Base-by-base conservation (phyloP, 768 basidiomycete species). In the Tulasnella sp. region DNA sequence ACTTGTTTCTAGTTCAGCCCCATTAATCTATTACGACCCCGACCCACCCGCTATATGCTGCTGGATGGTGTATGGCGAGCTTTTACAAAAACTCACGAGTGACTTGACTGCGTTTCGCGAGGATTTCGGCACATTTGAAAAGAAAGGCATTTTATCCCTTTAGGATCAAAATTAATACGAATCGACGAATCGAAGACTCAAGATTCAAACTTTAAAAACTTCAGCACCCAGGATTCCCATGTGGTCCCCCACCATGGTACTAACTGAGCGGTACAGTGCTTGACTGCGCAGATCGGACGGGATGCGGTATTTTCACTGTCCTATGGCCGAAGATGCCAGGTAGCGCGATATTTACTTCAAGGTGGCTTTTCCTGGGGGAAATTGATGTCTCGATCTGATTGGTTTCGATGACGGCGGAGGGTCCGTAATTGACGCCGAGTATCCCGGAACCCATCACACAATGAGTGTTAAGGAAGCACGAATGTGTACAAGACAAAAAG, bases 221-320 rank as follows among this genome's bases (percentile, higher is more conserved):
- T 69, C 64, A 69, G 64, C 64, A 69, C 64, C 64, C 64, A 69
- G 64, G 64, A 69, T 69, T 69, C 64, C 64, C 64, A 69, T 69
- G 64, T 69, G 64, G 64, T 69, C 64, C 64, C 64, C 64, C 64
- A 37, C 64, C 64, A 69, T 69, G 64, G 64, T 69, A 69, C 64
- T 69, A 69, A 69, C 64, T 69, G 64, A 69, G 64, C 64, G 64
- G 64, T 69, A 69, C 64, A 69, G 64, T 69, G 64, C 64, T 69
- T 69, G 64, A 69, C 64, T 69, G 64, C 64, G 64, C 64, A 69
- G 64, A 69, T 69, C 64, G 64, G 64, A 69, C 64, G 64, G 64
- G 64, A 69, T 69, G 64, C 64, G 64, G 64, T 69, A 69, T 69
- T 69, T 69, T 69, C 64, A 69, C 64, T 69, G 64, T 69, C 64